These are phyloP conservation scores for Radiomyces spectabilis DNA, from an alignment of 192 early-diverging fungal species.

Conservation along the genomic window DNA sequence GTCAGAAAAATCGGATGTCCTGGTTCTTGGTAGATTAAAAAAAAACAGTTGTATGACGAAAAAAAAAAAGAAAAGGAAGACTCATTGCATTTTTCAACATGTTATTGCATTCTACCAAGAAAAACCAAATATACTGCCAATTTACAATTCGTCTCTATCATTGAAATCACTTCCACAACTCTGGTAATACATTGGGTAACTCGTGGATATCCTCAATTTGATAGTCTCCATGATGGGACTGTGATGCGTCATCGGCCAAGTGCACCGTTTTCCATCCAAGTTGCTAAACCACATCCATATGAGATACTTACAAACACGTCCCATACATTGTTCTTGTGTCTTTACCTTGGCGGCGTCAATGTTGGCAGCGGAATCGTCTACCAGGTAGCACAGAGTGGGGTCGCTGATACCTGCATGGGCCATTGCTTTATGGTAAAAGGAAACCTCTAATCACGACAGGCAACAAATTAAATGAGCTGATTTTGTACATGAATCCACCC, in stretches of 20 bases:
- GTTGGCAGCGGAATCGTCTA: constrained; percentile 66
- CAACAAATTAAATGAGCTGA: no score
- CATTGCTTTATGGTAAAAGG: constrained; percentile 56
- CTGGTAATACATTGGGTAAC: constrained; percentile 52
- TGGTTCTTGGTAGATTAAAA: no score
- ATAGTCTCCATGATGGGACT: constrained; percentile 38
- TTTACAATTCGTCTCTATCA: no score
- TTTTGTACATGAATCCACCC: no score
- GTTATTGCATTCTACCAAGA: no score
- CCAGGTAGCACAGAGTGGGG: constrained; percentile 58
- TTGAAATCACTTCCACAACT: constrained; percentile 55
- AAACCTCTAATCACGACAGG: constrained; percentile 12
- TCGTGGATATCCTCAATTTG: constrained; percentile 56
- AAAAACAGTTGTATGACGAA: no score
- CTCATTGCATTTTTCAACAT: no score
- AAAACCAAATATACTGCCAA: no score
- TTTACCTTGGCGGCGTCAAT: constrained; percentile 52
- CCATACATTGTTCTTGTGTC: background rate
- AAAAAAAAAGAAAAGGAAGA: no score
- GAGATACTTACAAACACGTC: no score
- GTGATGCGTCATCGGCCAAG: constrained; percentile 34
- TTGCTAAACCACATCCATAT: constrained; percentile 15
- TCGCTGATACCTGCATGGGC: constrained; percentile 52
- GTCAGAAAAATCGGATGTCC: no score
- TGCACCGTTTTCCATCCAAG: constrained; percentile 44